These are phyloP conservation scores for Fusarium tuaranense DNA, from an alignment of 2,329 filamentous ascomycete species.

Conservation along the genomic window DNA sequence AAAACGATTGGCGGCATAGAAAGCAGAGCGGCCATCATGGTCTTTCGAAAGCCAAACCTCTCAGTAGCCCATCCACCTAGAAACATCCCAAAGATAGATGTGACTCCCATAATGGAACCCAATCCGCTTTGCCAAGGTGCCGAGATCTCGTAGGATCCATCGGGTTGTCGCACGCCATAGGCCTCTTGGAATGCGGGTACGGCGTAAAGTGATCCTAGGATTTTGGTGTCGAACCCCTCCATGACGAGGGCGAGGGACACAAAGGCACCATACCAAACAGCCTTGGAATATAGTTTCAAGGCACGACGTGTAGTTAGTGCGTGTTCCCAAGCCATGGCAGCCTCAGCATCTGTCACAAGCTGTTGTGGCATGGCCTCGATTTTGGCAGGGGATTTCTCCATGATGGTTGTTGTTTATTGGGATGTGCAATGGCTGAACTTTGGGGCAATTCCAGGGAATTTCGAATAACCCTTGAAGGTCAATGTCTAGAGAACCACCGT, in stretches of 20 bases:
- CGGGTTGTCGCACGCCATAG: not conserved
- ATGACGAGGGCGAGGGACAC: slow-evolving; percentile 10
- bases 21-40: not conserved
- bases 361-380: not conserved
- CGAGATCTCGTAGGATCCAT: slow-evolving; percentile 13
- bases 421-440: not conserved
- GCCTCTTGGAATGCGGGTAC: slow-evolving; percentile 7
- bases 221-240: slow-evolving; percentile 17
- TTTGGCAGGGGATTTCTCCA: not conserved
- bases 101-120: not conserved
- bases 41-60: slow-evolving; percentile 2
- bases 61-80: not conserved
- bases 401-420: not conserved
- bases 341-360: not conserved
- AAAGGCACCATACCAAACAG: not conserved
- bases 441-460: not conserved
- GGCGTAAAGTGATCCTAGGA: slow-evolving; percentile 10
- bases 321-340: not conserved
- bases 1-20: slow-evolving; percentile 5
- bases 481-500: not conserved
- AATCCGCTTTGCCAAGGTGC: slow-evolving; percentile 7
- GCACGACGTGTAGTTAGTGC: not conserved
- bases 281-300: not conserved
- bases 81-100: not conserved
- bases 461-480: not conserved